Evolutionary conservation across 129 eudicot species (phyloP).

Genomic region (Oenanthe sinensis): DNA sequence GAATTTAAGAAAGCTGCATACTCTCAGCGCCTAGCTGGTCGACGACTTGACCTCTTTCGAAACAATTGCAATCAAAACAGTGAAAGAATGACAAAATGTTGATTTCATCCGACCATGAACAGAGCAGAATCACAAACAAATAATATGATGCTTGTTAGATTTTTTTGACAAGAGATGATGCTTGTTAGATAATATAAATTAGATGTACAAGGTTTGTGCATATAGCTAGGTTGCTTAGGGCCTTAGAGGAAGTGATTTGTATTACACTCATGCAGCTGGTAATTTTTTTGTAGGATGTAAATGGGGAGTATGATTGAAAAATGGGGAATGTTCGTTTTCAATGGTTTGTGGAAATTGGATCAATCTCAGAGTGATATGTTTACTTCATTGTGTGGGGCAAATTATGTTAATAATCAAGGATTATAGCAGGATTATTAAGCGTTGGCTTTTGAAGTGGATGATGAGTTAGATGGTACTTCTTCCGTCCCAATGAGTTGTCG

Average conservation of each 20-base stretch:
- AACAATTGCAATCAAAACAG: not conserved
- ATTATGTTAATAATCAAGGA: too few relatives aligned
- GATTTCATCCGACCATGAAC: not conserved
- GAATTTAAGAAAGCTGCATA: constrained; percentile 40
- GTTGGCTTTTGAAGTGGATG: too few relatives aligned
- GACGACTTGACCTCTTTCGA: constrained; percentile 33
- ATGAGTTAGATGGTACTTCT: too few relatives aligned
- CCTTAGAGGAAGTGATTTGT: constrained; percentile 11
- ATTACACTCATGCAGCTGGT: not conserved
- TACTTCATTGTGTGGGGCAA: too few relatives aligned
- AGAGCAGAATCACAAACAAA: not conserved
- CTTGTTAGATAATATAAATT: constrained; percentile 12
- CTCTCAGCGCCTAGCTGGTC: constrained; percentile 32
- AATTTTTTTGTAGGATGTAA: not conserved
- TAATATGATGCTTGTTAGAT: constrained; percentile 2
- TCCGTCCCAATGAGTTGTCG: too few relatives aligned
- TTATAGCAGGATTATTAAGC: too few relatives aligned
- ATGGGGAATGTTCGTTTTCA: not conserved
- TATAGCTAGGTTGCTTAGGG: constrained; percentile 14
- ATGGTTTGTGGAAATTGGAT: too few relatives aligned
- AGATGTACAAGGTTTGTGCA: not conserved
- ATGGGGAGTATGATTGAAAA: not conserved
- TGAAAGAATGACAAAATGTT: not conserved
- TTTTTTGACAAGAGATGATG: too few relatives aligned
- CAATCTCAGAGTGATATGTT: too few relatives aligned